Evolutionary conservation across 495 filamentous ascomycete genomes (phyloP).

Genomic region (Lasiosphaeria miniovina): DNA sequence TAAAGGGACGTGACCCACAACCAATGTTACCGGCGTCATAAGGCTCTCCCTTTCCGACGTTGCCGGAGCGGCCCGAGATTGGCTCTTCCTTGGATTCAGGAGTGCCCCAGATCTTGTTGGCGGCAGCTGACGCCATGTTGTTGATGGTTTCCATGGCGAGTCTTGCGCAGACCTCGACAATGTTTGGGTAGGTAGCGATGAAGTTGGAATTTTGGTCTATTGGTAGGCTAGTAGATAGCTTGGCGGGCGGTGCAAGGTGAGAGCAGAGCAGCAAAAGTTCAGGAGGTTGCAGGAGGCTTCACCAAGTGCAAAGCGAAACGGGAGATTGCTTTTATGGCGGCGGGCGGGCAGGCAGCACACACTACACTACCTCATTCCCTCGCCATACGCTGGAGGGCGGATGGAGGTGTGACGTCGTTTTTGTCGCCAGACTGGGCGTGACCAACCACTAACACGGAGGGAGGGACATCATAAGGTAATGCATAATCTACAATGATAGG

Average conservation of each 20-base stretch:
- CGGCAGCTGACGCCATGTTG: slow-evolving; percentile 43
- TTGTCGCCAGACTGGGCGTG: slow-evolving; percentile 10
- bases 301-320: background rate
- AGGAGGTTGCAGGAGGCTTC: too few relatives aligned
- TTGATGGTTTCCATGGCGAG: slow-evolving; percentile 53
- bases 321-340: slow-evolving; percentile 1
- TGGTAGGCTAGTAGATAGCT: too few relatives aligned
- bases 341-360: background rate
- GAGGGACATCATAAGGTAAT: background rate
- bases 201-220: too few relatives aligned
- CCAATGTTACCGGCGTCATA: slow-evolving; percentile 58
- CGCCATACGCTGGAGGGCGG: background rate
- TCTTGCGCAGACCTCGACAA: too few relatives aligned
- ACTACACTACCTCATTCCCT: background rate
- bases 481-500: background rate
- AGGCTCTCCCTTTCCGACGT: slow-evolving; percentile 54
- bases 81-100: slow-evolving; percentile 44
- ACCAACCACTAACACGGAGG: background rate
- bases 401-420: slow-evolving; percentile 23
- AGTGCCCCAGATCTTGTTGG: slow-evolving; percentile 52
- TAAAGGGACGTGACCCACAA: slow-evolving; percentile 22
- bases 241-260: too few relatives aligned
- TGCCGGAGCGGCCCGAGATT: slow-evolving; percentile 49
- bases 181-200: too few relatives aligned
- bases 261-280: too few relatives aligned